Base-by-base conservation (phyloP, 768 basidiomycete genomes). In the Phanerochaete carnosa region DNA sequence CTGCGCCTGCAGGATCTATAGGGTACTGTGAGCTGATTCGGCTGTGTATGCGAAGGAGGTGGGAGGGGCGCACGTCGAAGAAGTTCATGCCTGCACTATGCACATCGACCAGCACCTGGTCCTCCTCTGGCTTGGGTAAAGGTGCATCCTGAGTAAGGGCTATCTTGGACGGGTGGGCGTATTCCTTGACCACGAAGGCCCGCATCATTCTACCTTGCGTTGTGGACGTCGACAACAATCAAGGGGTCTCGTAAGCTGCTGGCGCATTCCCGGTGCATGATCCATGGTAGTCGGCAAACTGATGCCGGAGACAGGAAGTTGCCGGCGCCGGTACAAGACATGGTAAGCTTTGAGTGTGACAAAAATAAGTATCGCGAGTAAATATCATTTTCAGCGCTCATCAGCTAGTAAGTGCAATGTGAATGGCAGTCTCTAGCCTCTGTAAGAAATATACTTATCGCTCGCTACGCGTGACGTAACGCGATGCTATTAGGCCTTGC, bases 1-100 rank as follows among this genome's bases (percentile, higher is more conserved):
- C 73, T 95, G 92, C 0, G 86, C 78, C 76, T 95, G 93, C 28
- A 96, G 76, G 64, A 94, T 92, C 86, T 91, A 62, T 45, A 50
- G 55, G 3, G 30, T 46, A 45, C 19, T 28, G 35, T 30, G 28
- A 50, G 55, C 60, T 15, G 43, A 45, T 26, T 12, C 5, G 26
- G 29, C 22, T 28, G 19, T 12, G 30, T 28, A 32, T 32, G 45
- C 28, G 33, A 26, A 35, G 28, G 23, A 51, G 43, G 53, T 19
- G 57, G 8, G 9, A 29, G 16, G 30, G 9, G 59, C 72, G 50
- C 52, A 75, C 73, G 59, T 74, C 73, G 69, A 81, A 83, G 72
- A 80, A 84, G 70, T 84, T 83, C 55, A 84, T 64, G 1, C 76
- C 80, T 0, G 80, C 79, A 23, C 79, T 77, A 69, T 83, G 76